Evolutionary conservation across 306 rosid species (phyloP).

Genomic region (Rosa lucieae): DNA sequence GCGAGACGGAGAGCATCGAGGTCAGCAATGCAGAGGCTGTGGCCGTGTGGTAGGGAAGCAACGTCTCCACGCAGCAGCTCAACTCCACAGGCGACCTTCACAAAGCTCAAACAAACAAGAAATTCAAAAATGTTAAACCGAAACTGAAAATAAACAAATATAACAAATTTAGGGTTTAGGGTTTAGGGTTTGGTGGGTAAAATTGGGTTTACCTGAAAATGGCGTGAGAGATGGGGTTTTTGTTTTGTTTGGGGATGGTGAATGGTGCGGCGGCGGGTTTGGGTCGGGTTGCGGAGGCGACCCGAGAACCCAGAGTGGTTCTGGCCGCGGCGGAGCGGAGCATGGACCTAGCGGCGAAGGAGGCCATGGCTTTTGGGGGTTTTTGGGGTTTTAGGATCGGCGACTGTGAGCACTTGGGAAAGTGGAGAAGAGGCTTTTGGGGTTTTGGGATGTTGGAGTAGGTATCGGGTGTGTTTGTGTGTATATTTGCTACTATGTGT

Average conservation of each 20-base stretch:
- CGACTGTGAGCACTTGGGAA: background rate
- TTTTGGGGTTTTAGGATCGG: conserved; percentile 10
- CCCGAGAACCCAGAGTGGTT: conserved; percentile 29
- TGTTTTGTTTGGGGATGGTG: conserved; percentile 53
- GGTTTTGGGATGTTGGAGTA: conserved; percentile 18
- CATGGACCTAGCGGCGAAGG: conserved; percentile 76
- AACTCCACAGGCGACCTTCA: conserved; percentile 70
- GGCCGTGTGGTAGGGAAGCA: conserved; percentile 87
- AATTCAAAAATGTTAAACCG: background rate
- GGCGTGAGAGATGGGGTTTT: conserved; percentile 22
- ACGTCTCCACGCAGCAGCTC: conserved; percentile 77
- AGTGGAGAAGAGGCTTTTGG: conserved; percentile 6
- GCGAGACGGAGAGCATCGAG: conserved; percentile 81
- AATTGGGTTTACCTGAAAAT: conserved; percentile 50
- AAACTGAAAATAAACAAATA: background rate
- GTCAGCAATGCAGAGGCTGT: conserved; percentile 92
- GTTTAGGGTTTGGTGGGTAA: conserved; percentile 7
- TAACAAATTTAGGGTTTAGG: background rate
- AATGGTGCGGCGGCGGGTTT: conserved; percentile 48
- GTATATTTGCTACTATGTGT: background rate
- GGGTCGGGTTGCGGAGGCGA: conserved; percentile 46
- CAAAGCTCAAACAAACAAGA: background rate
- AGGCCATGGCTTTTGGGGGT: conserved; percentile 43
- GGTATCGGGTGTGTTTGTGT: background rate
- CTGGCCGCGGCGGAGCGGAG: conserved; percentile 65